Base-by-base conservation (phyloP, 495 filamentous ascomycete genomes). In the Polyplosphaeria fusca region DNA sequence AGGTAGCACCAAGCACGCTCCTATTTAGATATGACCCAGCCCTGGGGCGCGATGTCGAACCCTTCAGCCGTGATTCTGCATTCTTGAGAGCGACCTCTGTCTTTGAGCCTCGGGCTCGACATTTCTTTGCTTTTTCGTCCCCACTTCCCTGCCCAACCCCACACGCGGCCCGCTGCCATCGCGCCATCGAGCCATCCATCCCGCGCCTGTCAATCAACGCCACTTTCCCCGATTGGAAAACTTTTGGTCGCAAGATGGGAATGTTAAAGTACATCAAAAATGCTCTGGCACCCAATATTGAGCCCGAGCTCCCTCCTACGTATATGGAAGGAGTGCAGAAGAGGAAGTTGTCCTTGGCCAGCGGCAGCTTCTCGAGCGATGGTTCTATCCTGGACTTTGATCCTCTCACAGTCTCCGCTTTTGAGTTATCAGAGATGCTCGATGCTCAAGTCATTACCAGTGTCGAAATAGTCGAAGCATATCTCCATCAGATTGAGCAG, bases 401-500 rank as follows among this genome's bases (percentile, higher is more conserved):
- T 61, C 54, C 70, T 2, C 63, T 79, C 4, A 68, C 68, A 23
- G 67, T 70, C 18, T 78, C 74, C 25, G 76, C 75, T 35, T 57
- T 63, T 22, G 66, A 79, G 23, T 69, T 79, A 32, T 71, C 75
- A 48, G 44, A 63, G 11, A 66, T 73, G 46, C 67, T 83, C 46
- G 53, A 54, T 19, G 52, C 52, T 3, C 66, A 66, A 3, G 64
- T 61, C 18, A 52, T 81, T 22, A 77, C 76, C 2, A 76, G 73
- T 45, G 68, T 72, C 12, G 66, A 76, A 47, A 72, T 84, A 14
- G 68, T 82, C 0, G 61, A 69, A 26, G 64, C 67, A 42, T 84
- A 82, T 59, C 60, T 83, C 11, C 56, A 48, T 0, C 79, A 80
- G 52, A 82, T 83, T 30, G 67, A 74, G 4, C 58, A 58, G 5